These are phyloP conservation scores for Cyclospora cayetanensis DNA, from an alignment of 169 alveolate species.

Conservation along the genomic window DNA sequence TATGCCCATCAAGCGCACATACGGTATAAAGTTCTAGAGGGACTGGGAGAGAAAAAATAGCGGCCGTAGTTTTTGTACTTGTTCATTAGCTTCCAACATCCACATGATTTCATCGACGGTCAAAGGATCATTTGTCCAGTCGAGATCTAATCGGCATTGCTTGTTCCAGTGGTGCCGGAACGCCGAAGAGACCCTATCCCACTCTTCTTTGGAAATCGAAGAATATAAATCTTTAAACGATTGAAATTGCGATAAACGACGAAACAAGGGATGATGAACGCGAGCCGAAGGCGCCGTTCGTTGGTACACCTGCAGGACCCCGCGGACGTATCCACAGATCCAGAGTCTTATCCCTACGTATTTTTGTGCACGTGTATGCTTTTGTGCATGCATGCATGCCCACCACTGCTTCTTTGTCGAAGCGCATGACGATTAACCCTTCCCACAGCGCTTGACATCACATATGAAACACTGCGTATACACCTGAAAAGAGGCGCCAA, in stretches of 20 bases:
- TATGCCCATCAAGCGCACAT: too few relatives aligned
- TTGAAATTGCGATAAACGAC: constrained; percentile 71
- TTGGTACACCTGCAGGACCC: constrained; percentile 74
- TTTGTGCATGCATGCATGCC: too few relatives aligned
- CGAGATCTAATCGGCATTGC: constrained; percentile 77
- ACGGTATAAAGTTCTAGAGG: too few relatives aligned
- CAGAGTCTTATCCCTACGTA: too few relatives aligned
- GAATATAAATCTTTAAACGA: constrained; percentile 28
- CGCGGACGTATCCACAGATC: too few relatives aligned
- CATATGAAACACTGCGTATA: neutral
- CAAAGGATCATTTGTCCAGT: constrained; percentile 80
- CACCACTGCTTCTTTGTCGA: too few relatives aligned
- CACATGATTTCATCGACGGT: constrained; percentile 78
- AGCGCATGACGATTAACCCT: too few relatives aligned
- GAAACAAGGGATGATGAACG: constrained; percentile 73
- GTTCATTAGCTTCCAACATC: constrained; percentile 76
- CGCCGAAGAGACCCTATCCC: constrained; percentile 78
- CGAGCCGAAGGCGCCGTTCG: constrained; percentile 77
- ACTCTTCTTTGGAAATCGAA: constrained; percentile 51
- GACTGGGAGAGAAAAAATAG: neutral
- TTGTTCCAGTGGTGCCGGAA: constrained; percentile 73
- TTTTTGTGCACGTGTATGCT: too few relatives aligned
- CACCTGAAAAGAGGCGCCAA: neutral
- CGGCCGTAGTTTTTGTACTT: too few relatives aligned
- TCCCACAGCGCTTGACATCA: too few relatives aligned